Base-by-base conservation (phyloP, 2,329 filamentous ascomycete species). In the Sclerotinia sclerotiorum region DNA sequence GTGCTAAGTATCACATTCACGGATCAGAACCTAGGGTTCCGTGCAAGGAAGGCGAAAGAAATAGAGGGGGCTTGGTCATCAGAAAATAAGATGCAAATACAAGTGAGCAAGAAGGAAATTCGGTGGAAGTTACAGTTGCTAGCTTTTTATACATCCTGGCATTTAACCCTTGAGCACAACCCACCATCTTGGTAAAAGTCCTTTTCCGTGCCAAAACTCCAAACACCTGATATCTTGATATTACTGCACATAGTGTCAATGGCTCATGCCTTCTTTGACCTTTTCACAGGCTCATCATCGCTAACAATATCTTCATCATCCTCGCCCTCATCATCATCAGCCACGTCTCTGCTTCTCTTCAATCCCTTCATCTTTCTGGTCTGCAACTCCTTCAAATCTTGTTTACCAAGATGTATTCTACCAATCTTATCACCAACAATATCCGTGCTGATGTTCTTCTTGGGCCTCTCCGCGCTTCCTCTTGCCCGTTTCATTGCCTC, bases 331-430 rank as follows among this genome's bases (percentile, higher is more conserved):
- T 82, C 83, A 54, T 84, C 84, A 63, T 81, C 82, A 64, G 85
- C 84, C 32, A 87, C 81, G 71, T 88, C 88, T 67, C 92, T 87
- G 72, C 85, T 88, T 73, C 95, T 86, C 87, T 98, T 99, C 74
- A 99, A 81, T 73, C 94, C 95, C 88, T 99, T 99, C 94, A 99
- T 98, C 88, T 99, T 99, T 78, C 95, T 89, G 65, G 94, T 96
- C 84, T 99, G 95, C 80, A 99, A 80, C 75, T 90, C 87, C 77
- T 84, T 85, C 69, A 99, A 85, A 81, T 99, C 93, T 81, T 97
- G 93, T 82, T 90, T 93, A 77, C 91, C 93, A 70, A 97, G 81
- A 79, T 99, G 95, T 72, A 99, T 91, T 74, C 93, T 89, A 72
- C 94, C 95, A 72, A 98, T 85, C 89, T 98, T 98, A 81, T 99